Evolutionary conservation across 2,329 filamentous ascomycete genomes (phyloP).

Genomic region (Paecilomyces sp.): DNA sequence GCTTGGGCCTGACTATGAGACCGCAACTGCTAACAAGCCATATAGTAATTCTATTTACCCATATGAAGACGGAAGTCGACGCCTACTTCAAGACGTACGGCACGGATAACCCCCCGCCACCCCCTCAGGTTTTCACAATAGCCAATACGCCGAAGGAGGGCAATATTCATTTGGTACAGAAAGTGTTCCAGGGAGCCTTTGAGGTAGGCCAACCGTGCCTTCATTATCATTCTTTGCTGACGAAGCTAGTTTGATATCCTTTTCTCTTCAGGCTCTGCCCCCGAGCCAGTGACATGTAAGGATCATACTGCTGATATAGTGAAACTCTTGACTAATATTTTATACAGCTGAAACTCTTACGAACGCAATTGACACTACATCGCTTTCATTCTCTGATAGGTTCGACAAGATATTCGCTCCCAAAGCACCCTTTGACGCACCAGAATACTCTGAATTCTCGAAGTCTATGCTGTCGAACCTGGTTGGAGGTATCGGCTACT

Average conservation of each 20-base stretch:
- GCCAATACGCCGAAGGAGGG: conserved; percentile 53
- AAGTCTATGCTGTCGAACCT: conserved; percentile 92
- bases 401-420: conserved; percentile 68
- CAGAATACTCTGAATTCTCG: conserved; percentile 70
- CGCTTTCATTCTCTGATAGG: conserved; percentile 63
- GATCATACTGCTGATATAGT: not conserved
- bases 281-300: conserved; percentile 45
- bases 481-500: conserved; percentile 90
- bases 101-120: conserved; percentile 64
- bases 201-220: conserved; percentile 39
- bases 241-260: conserved; percentile 70
- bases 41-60: conserved; percentile 51
- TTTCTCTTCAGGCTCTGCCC: conserved; percentile 70
- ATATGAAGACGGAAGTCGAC: conserved; percentile 59
- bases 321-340: conserved; percentile 6
- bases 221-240: not conserved
- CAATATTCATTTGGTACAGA: conserved; percentile 84
- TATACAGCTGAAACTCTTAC: conserved; percentile 55
- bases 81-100: conserved; percentile 52
- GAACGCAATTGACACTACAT: conserved; percentile 59
- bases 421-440: conserved; percentile 65
- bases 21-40: not conserved
- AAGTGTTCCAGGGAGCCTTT: conserved; percentile 82
- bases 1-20: conserved; percentile 6
- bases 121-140: conserved; percentile 79